A percentile compares a stretch with the other conserved stretches of the same genome.
phyloP scores from a whole-genome alignment of 345 rosid species.

The Corymbia maculata region DNA sequence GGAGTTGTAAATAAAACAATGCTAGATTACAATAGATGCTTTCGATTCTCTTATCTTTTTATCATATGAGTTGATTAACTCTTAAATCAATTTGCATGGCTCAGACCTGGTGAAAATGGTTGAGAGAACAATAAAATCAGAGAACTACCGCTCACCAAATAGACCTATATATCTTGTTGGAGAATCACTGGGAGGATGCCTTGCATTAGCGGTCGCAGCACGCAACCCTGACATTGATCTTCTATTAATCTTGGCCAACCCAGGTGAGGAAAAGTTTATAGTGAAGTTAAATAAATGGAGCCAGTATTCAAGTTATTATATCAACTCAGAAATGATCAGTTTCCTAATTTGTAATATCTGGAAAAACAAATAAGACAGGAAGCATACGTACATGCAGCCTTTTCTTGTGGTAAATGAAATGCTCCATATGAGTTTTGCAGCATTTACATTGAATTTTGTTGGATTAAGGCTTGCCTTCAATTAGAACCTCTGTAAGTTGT shows the following conservation, averaged over 20 bases:
- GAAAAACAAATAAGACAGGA: background rate
- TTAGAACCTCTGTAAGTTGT: background rate
- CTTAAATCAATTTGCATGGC: background rate
- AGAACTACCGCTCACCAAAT: constrained; percentile 20
- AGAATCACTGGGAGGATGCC: constrained; percentile 76
- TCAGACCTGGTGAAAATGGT: constrained; percentile 60
- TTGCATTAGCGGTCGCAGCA: constrained; percentile 65
- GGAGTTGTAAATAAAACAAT: background rate
- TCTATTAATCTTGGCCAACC: constrained; percentile 54
- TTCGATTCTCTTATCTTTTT: background rate
- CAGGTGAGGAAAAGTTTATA: constrained; percentile 26
- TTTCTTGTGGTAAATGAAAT: background rate
- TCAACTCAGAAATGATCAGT: background rate
- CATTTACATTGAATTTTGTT: background rate
- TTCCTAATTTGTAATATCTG: background rate
- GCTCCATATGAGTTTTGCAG: background rate
- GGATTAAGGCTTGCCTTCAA: background rate
- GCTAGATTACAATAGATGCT: background rate
- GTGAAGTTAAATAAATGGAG: background rate
- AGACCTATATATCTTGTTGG: constrained; percentile 78
- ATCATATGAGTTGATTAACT: background rate
- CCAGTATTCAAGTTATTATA: background rate
- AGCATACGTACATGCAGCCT: background rate
- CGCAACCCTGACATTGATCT: constrained; percentile 61
- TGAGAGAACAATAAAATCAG: constrained; percentile 40